phyloP scores from a whole-genome alignment of 345 rosid species.

The Hirschfeldia incana region DNA sequence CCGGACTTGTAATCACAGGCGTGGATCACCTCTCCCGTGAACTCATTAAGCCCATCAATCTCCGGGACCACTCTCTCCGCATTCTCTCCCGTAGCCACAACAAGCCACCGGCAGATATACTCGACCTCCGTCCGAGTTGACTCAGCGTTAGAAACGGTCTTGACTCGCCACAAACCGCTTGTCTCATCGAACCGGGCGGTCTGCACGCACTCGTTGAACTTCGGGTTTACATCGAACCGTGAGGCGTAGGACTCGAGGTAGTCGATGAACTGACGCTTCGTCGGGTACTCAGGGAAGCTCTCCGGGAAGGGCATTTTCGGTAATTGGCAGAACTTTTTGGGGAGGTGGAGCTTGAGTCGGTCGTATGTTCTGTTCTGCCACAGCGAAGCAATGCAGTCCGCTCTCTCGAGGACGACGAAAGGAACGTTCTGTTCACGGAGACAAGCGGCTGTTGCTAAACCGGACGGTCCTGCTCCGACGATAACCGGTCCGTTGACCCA shows the following conservation, averaged over 20 bases:
- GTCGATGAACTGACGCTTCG: neutral
- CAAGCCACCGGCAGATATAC: constrained; percentile 2
- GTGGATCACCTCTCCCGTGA: neutral
- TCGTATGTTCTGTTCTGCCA: neutral
- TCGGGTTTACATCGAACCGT: neutral
- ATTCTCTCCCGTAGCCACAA: neutral
- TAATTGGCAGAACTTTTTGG: neutral
- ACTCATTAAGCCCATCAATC: neutral
- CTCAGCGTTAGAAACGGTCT: constrained; percentile 49
- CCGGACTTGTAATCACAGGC: neutral
- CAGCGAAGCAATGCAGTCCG: neutral
- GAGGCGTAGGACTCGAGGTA: neutral
- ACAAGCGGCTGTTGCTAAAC: neutral
- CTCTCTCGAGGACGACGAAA: neutral
- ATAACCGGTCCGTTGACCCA: constrained; percentile 84
- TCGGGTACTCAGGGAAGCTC: neutral
- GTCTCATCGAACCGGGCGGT: neutral
- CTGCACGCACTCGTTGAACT: neutral
- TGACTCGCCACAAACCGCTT: constrained; percentile 39
- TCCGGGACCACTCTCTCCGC: neutral
- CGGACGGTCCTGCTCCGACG: constrained; percentile 63
- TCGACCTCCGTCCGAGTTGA: constrained; percentile 26
- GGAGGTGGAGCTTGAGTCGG: neutral
- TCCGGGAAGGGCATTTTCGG: constrained; percentile 10
- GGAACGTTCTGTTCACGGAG: neutral